phyloP scores from a whole-genome alignment of 1,284 basidiomycete species.

The Moesziomyces antarcticus region DNA sequence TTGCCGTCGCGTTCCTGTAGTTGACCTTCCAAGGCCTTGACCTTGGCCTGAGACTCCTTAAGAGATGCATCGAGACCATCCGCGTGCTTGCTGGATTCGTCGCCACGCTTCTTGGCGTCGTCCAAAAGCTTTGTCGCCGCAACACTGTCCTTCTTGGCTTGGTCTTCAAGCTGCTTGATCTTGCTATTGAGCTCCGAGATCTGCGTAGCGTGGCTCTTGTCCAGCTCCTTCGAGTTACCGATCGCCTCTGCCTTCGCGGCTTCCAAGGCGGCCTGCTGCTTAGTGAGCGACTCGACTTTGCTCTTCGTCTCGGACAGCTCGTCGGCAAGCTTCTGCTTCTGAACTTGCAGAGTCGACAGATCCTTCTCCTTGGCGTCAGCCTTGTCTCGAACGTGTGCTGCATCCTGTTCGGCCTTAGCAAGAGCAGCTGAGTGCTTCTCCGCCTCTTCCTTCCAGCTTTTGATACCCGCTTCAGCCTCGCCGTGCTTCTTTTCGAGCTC shows the following conservation, averaged over 20 bases:
- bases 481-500: constrained; percentile 26
- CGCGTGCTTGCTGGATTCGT: constrained; percentile 19
- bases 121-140: constrained; percentile 16
- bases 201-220: constrained; percentile 19
- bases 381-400: constrained; percentile 10
- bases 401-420: constrained; percentile 20
- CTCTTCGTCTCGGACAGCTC: constrained; percentile 25
- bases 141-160: constrained; percentile 11
- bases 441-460: constrained; percentile 16
- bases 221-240: constrained; percentile 12
- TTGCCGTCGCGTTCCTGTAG: constrained; percentile 18
- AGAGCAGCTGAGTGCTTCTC: constrained; percentile 18
- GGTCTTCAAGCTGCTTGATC: constrained; percentile 27
- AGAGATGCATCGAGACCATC: constrained; percentile 18
- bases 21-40: constrained; percentile 16
- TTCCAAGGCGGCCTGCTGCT: constrained; percentile 25
- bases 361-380: constrained; percentile 27
- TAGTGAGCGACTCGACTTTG: constrained; percentile 23
- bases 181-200: constrained; percentile 28
- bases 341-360: constrained; percentile 18
- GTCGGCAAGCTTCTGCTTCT: constrained; percentile 32
- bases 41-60: constrained; percentile 12
- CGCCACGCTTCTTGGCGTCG: constrained; percentile 18
- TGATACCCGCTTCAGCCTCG: constrained; percentile 18
- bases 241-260: constrained; percentile 23